Conservation (phyloP, 192 early-diverging fungal genomes). For the Coemansia sp. region DNA sequence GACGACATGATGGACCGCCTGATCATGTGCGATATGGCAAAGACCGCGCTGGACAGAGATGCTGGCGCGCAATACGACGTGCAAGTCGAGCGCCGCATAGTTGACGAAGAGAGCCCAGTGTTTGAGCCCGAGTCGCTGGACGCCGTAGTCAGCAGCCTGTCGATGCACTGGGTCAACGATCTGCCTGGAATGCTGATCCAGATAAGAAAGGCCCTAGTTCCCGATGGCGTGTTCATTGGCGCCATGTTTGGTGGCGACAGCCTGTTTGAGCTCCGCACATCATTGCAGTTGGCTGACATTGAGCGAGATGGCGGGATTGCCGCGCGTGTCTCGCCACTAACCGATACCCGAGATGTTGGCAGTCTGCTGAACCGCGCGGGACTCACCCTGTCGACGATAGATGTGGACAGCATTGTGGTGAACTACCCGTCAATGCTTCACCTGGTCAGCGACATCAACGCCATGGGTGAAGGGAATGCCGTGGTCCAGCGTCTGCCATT, state of each 20-base stretch:
- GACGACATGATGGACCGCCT: conserved; percentile 80
- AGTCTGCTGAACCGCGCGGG: conserved; percentile 80
- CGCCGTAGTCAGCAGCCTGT: conserved; percentile 81
- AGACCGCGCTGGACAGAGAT: conserved; percentile 59
- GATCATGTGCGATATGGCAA: conserved; percentile 85
- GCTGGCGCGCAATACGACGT: conserved; percentile 60
- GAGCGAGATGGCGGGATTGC: conserved; percentile 90
- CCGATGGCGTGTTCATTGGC: conserved; percentile 92
- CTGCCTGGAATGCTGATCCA: conserved; percentile 86
- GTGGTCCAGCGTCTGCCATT: conserved; percentile 71
- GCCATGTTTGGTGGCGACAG: conserved; percentile 96
- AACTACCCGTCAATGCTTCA: conserved; percentile 93
- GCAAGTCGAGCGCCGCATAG: conserved; percentile 71
- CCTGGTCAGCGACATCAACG: conserved; percentile 82
- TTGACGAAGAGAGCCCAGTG: conserved; percentile 83
- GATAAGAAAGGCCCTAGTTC: conserved; percentile 77
- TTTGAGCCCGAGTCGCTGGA: conserved; percentile 88
- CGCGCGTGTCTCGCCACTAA: conserved; percentile 89
- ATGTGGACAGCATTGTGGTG: conserved; percentile 89
- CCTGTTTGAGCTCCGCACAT: conserved; percentile 91
- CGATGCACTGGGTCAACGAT: conserved; percentile 97
- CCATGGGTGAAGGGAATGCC: conserved; percentile 96
- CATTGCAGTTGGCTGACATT: conserved; percentile 88
- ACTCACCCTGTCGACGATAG: conserved; percentile 89
- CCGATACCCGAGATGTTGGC: conserved; percentile 79